Percentiles rank a stretch among this genome's conserved stretches.
Conservation (phyloP, 2,329 filamentous ascomycete genomes). For the Dactylellina parvicollis region DNA sequence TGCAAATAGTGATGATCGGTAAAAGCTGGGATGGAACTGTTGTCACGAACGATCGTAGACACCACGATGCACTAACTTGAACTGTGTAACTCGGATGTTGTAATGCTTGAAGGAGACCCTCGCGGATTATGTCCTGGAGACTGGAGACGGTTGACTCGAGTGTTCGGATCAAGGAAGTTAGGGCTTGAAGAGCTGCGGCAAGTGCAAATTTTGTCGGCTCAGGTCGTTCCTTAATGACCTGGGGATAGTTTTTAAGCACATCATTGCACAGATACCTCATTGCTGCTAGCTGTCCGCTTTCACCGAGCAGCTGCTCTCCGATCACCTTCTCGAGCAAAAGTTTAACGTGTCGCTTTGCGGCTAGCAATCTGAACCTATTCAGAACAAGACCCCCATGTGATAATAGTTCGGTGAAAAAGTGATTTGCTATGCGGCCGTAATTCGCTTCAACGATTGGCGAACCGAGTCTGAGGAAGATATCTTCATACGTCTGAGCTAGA, state of each 20-base stretch:
- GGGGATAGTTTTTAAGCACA: conserved; percentile 92
- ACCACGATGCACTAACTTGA: conserved; percentile 86
- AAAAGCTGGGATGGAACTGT: conserved; percentile 92
- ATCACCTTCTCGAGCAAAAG: conserved; percentile 85
- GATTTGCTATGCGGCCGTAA: conserved; percentile 82
- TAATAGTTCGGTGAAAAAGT: conserved; percentile 81
- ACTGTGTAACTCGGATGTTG: conserved; percentile 97
- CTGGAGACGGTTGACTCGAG: conserved; percentile 82
- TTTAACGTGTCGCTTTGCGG: conserved; percentile 84
- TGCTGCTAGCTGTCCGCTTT: conserved; percentile 85
- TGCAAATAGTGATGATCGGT: conserved; percentile 90
- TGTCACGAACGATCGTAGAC: conserved; percentile 84
- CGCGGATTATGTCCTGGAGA: conserved; percentile 84
- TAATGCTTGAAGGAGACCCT: conserved; percentile 86
- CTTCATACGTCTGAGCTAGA: conserved; percentile 86
- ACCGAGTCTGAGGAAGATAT: conserved; percentile 79
- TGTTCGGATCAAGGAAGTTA: conserved; percentile 79
- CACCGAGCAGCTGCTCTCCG: conserved; percentile 81
- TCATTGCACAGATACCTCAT: conserved; percentile 85
- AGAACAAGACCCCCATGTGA: conserved; percentile 78
- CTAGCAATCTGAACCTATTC: conserved; percentile 87
- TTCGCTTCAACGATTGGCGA: conserved; percentile 83
- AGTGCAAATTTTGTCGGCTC: conserved; percentile 90
- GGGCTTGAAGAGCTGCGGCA: conserved; percentile 78
- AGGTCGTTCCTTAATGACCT: conserved; percentile 82